phyloP scores from a whole-genome alignment of 2,329 filamentous ascomycete genomes.

The Scedosporium aurantiacum region DNA sequence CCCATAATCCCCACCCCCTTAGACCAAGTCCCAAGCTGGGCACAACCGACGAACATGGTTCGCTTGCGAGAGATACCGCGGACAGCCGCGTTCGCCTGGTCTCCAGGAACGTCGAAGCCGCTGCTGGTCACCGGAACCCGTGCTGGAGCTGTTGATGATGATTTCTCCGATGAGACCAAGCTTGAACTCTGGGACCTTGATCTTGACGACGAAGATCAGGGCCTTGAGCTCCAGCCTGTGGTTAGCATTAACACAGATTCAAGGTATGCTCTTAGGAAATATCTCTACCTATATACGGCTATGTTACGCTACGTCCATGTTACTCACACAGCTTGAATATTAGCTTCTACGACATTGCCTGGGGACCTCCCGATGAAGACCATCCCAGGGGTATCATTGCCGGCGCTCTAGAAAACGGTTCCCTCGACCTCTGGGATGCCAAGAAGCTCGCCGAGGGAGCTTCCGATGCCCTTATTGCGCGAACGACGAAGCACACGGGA shows the following conservation, averaged over 20 bases:
- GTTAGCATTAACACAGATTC: constrained; percentile 80
- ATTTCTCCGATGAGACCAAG: constrained; percentile 96
- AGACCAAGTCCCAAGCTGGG: not conserved
- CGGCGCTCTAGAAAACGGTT: constrained; percentile 87
- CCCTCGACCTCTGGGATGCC: constrained; percentile 88
- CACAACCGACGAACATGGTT: constrained; percentile 55
- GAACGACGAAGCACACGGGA: constrained; percentile 81
- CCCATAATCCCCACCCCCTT: not conserved
- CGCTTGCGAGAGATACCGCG: constrained; percentile 91
- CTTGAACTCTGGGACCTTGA: constrained; percentile 92
- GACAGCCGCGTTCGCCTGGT: constrained; percentile 97
- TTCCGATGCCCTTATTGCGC: constrained; percentile 69
- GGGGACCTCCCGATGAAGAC: constrained; percentile 72
- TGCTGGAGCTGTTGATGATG: constrained; percentile 87
- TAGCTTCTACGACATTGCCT: constrained; percentile 95
- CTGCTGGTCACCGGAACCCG: constrained; percentile 87
- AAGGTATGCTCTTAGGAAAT: constrained; percentile 44
- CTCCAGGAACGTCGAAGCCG: constrained; percentile 65
- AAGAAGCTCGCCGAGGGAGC: constrained; percentile 49
- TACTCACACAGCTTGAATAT: not conserved
- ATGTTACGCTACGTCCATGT: not conserved
- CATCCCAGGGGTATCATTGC: constrained; percentile 83
- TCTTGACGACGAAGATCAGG: constrained; percentile 64
- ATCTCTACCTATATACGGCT: not conserved
- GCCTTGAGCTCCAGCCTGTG: constrained; percentile 74